Evolutionary conservation across 495 filamentous ascomycete species (phyloP), one percentile per base, ranked within the genome.

Genomic region (Penicillium coffeae): DNA sequence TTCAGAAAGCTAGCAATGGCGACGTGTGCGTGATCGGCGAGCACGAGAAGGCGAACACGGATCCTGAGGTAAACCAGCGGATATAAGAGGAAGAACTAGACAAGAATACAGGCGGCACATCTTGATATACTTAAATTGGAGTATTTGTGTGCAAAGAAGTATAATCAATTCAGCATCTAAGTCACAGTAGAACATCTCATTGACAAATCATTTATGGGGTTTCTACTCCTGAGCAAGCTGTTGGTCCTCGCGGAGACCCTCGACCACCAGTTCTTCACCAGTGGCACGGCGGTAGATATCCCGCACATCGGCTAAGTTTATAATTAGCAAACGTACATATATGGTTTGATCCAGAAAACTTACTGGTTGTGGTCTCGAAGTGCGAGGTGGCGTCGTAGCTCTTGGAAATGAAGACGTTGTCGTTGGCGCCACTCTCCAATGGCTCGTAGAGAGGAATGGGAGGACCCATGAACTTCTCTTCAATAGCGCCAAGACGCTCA

Each of bases 301-400:
- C 70, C 83, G 85, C 54, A 99, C 90, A 69, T 99, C 90, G 66
- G 95, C 94, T 76, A 20, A 8, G 36, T 14, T 16, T 9, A 16
- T 12, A 6, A 33, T 56, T 32, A 61, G 51, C 14, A n/a, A 49
- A 40, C 25, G 5, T 6, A 14, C 18, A 42, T 5, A 44, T 1
- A 19, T 21, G 37, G 3, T 32, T 9, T 1, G 12, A 16, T 4
- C 37, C 0, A 2, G 3, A 18, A 18, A 21, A 46, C 67, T 60
- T 75, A 83, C 83, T 75, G 40, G 86, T 89, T 19, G 84, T 87
- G 10, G 89, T 95, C 80, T 99, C 93, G 59, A 99, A 99, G 76
- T 99, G 93, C 58, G 87, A 93, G 51, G 88, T 94, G 25, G 93
- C 86, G 64, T 99, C 93, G 68, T 99, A 99, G 75, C 90, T 95